Evolutionary conservation across 2,329 filamentous ascomycete genomes (phyloP).

Genomic region (Verticillium klebahnii): DNA sequence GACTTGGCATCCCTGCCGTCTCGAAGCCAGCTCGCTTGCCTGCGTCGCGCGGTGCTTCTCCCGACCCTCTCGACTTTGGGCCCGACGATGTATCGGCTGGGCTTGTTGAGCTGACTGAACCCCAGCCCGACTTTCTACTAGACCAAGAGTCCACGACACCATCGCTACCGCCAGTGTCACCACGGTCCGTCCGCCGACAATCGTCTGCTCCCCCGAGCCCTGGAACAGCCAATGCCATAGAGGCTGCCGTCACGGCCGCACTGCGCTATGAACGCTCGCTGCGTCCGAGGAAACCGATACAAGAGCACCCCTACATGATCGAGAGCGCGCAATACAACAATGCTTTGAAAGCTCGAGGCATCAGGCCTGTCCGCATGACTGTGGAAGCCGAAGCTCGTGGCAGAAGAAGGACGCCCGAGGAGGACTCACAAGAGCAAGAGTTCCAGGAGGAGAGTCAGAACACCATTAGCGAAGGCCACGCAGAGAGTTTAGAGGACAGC

Average conservation of each 20-base stretch:
- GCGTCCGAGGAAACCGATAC: slow-evolving; percentile 56
- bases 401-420: slow-evolving; percentile 24
- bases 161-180: slow-evolving; percentile 44
- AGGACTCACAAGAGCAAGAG: slow-evolving; percentile 44
- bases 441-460: slow-evolving; percentile 49
- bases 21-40: background rate
- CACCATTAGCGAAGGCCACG: slow-evolving; percentile 19
- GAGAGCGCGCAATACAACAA: slow-evolving; percentile 52
- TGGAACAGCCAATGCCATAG: background rate
- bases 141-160: slow-evolving; percentile 19
- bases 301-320: slow-evolving; percentile 54
- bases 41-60: background rate
- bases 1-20: background rate
- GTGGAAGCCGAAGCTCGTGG: slow-evolving; percentile 22
- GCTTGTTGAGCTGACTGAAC: slow-evolving; percentile 30
- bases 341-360: slow-evolving; percentile 47
- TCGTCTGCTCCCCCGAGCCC: background rate
- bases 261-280: slow-evolving; percentile 42
- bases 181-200: slow-evolving; percentile 46
- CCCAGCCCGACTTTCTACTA: slow-evolving; percentile 19
- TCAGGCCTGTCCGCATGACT: slow-evolving; percentile 44
- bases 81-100: slow-evolving; percentile 31
- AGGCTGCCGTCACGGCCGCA: slow-evolving; percentile 9
- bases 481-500: slow-evolving; percentile 28
- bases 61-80: slow-evolving; percentile 10